Base-by-base conservation (phyloP, 2,329 filamentous ascomycete genomes). In the Ascosphaera aggregata region DNA sequence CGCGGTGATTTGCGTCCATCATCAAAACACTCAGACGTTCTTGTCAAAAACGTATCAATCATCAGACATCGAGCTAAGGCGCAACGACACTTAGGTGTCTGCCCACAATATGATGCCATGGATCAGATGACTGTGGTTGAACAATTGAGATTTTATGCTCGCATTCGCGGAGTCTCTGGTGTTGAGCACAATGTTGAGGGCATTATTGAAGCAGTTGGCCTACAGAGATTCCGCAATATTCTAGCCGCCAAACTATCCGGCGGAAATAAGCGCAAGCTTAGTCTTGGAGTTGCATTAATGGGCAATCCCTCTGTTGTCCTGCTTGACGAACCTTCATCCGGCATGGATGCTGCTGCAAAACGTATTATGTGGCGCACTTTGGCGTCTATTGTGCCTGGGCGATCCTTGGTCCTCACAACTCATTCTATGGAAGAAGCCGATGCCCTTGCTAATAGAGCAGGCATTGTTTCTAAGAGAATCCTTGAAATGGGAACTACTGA, bases 361-460 rank as follows among this genome's bases (percentile, higher is more conserved):
- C 71, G 86, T 34, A 69, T 91, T 46, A 92, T 95, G 80, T 94
- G 86, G 86, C 72, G 72, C 41, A 92, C 84, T 0, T 64, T 94
- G 1, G 70, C 71, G 2, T 67, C 73, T 1, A 74, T 85, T 2
- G 74, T 77, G 0, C 69, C 73, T 0, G 82, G 82, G 0, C 70
- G 85, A n/a, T 80, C 76, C 0, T 71, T 94, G 13, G 64, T 95
- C 1, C 67, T 95, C 15, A 94, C 86, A 0, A 94, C 86, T 0
- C 86, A 95, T 55, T 80, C 73, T 37, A 93, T 94, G 84, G 85
- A 94, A 54, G 86, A 94, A 58, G 86, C 85, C 0, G 82, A 92
- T 50, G 84, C 84, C 1, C 65, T 95, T 2, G 85, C 85, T 0
- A 73, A 73, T 20, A 69, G 82, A 1, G 82, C 79, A 0, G 86